Evolutionary conservation across 176 grass and related monocot genomes (phyloP).

Genomic region (Rhynchospora pubera): DNA sequence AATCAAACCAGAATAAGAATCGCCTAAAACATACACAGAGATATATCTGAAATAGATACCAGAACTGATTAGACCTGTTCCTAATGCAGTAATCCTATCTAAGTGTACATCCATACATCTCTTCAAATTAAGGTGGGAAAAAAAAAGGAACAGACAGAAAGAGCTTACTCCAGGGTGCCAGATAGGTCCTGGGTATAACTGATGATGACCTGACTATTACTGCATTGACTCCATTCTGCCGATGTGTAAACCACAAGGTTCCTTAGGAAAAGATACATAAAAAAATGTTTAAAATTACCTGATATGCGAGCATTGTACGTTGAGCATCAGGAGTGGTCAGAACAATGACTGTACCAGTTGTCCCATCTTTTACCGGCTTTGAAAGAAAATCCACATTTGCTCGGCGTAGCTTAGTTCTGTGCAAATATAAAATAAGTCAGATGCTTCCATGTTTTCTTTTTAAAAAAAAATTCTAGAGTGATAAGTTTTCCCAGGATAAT

Average conservation of each 20-base stretch:
- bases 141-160: not conserved
- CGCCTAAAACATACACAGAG: not conserved
- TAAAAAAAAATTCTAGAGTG: not conserved
- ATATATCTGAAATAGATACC: not conserved
- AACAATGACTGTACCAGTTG: conserved; percentile 92
- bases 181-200: not conserved
- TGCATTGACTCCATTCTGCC: not conserved
- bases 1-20: conserved; percentile 7
- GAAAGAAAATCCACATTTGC: conserved; percentile 93
- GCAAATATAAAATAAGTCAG: not conserved
- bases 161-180: not conserved
- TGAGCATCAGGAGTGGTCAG: conserved; percentile 91
- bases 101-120: not conserved
- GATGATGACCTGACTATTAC: not conserved
- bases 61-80: not conserved
- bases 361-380: conserved; percentile 71
- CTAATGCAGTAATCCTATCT: not conserved
- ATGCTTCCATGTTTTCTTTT: not conserved
- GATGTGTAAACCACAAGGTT: not conserved
- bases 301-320: conserved; percentile 93
- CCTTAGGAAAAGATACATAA: not conserved
- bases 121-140: not conserved
- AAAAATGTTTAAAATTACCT: conserved; percentile 35
- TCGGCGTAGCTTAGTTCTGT: conserved; percentile 57
- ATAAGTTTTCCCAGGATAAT: not conserved